Evolutionary conservation across 805 yeast species (phyloP).

Genomic region (Cyberlindnera xylosilytica): DNA sequence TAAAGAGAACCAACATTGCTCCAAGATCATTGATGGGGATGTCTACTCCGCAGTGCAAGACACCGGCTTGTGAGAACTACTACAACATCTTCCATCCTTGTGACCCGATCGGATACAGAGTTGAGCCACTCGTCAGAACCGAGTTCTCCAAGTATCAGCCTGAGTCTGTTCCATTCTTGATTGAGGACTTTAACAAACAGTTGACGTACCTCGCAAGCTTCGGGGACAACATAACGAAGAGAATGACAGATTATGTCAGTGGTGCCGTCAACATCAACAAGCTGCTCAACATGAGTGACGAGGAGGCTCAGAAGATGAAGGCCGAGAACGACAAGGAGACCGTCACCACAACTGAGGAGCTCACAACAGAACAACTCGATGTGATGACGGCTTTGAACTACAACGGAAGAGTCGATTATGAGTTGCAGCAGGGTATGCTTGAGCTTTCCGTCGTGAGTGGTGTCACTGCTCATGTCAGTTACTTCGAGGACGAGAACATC

Average conservation of each 20-base stretch:
- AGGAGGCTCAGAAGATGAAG: slow-evolving; percentile 10
- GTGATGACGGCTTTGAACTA: slow-evolving; percentile 52
- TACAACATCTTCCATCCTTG: slow-evolving; percentile 88
- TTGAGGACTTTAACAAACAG: slow-evolving; percentile 36
- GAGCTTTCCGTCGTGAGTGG: slow-evolving; percentile 81
- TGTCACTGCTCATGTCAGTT: slow-evolving; percentile 82
- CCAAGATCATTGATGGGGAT: slow-evolving; percentile 31
- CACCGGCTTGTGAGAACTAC: slow-evolving; percentile 59
- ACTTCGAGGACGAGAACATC: slow-evolving; percentile 82
- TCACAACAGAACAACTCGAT: slow-evolving; percentile 30
- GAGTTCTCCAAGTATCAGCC: slow-evolving; percentile 50
- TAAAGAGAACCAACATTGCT: slow-evolving; percentile 60
- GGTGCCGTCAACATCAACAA: slow-evolving; percentile 13
- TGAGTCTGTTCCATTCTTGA: slow-evolving; percentile 51
- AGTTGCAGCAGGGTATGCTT: slow-evolving; percentile 71
- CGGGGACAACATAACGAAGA: slow-evolving; percentile 14
- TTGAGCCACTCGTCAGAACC: slow-evolving; percentile 75
- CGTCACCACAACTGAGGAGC: slow-evolving; percentile 19
- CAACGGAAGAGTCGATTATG: slow-evolving; percentile 79
- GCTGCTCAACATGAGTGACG: slow-evolving; percentile 3
- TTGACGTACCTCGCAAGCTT: slow-evolving; percentile 40
- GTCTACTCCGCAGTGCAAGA: slow-evolving; percentile 13
- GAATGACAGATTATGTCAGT: slow-evolving; percentile 15
- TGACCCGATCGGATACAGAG: slow-evolving; percentile 86
- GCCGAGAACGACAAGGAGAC: slow-evolving; percentile 18